Percentiles rank a stretch among this genome's conserved stretches.
phyloP scores from a whole-genome alignment of 345 rosid genomes.

The Chamaenerion angustifolium region DNA sequence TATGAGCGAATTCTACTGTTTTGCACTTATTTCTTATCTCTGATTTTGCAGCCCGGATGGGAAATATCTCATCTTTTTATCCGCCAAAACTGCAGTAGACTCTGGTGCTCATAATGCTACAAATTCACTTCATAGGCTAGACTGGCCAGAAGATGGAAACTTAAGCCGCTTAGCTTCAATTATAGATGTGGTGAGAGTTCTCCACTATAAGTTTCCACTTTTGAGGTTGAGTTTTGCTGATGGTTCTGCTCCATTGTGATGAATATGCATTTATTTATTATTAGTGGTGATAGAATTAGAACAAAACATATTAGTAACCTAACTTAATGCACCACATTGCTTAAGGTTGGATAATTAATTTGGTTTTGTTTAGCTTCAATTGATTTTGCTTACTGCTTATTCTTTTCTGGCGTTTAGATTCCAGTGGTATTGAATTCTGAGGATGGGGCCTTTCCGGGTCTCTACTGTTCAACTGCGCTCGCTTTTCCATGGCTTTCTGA shows the following conservation, averaged over 20 bases:
- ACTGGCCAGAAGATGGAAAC: constrained; percentile 53
- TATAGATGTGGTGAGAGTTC: constrained; percentile 53
- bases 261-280: too few relatives aligned
- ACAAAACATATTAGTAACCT: too few relatives aligned
- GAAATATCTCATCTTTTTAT: constrained; percentile 56
- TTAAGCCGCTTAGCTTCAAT: constrained; percentile 25
- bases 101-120: constrained; percentile 66
- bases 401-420: constrained; percentile 32
- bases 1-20: not conserved
- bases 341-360: not conserved
- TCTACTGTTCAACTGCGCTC: constrained; percentile 39
- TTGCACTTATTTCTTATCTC: not conserved
- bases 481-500: constrained; percentile 82
- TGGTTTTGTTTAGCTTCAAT: not conserved
- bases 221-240: not conserved
- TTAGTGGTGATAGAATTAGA: too few relatives aligned
- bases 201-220: not conserved
- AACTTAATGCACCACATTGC: too few relatives aligned
- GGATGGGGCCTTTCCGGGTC: constrained; percentile 78
- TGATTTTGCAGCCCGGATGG: constrained; percentile 64
- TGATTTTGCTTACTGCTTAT: not conserved
- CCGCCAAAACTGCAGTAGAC: constrained; percentile 63
- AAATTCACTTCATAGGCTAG: constrained; percentile 63
- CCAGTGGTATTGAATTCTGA: constrained; percentile 53
- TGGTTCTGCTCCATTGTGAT: too few relatives aligned